Conservation (phyloP, 179 eudicot genomes). For the Actinidia polygama region DNA sequence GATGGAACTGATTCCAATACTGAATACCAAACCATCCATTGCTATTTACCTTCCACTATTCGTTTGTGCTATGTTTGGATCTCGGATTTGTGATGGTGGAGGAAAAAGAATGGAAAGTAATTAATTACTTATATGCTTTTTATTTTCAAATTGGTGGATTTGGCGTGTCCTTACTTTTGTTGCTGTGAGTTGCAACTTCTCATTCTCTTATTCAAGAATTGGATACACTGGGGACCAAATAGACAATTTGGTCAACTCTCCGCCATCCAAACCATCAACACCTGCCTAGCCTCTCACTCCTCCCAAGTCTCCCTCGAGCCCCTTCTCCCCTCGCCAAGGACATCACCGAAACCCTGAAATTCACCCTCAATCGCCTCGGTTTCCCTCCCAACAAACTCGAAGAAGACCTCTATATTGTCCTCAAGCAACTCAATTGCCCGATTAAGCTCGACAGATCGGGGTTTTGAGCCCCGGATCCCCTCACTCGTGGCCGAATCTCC, state of each 20-base stretch:
- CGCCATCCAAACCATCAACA: constrained; percentile 64
- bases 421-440: constrained; percentile 71
- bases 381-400: constrained; percentile 48
- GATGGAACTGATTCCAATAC: background rate
- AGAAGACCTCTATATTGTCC: constrained; percentile 51
- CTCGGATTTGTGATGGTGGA: too few species aligned
- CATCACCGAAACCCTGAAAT: constrained; percentile 55
- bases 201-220: too few species aligned
- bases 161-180: too few species aligned
- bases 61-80: too few species aligned
- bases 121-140: too few species aligned
- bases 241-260: too few species aligned
- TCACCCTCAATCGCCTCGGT: constrained; percentile 51
- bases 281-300: constrained; percentile 60
- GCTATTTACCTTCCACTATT: background rate
- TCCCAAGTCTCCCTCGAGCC: constrained; percentile 48
- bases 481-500: constrained; percentile 72
- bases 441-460: constrained; percentile 75
- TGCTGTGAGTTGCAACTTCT: too few species aligned
- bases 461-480: constrained; percentile 81
- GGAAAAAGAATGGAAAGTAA: too few species aligned
- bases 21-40: background rate
- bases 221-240: too few species aligned
- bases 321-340: constrained; percentile 75
- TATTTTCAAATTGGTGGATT: too few species aligned